Percentiles rank a stretch among this genome's conserved stretches.
Conservation (phyloP, 2,329 filamentous ascomycete genomes). For the Rutstroemia sp. region DNA sequence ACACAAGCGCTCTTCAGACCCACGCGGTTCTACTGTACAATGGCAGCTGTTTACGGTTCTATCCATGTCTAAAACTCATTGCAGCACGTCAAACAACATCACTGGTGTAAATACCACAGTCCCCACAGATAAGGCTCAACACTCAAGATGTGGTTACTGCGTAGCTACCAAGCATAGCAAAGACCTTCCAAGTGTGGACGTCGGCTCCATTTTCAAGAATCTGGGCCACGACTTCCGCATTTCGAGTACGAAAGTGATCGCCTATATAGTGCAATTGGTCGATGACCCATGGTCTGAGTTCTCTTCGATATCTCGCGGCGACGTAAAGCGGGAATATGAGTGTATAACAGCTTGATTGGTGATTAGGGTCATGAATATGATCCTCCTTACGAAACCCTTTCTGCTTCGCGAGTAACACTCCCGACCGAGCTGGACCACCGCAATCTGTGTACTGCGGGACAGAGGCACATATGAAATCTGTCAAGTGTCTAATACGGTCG, state of each 20-base stretch:
- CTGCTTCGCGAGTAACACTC: neutral
- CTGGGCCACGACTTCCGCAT: conserved; percentile 9
- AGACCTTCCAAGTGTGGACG: conserved; percentile 6
- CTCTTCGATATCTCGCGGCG: neutral
- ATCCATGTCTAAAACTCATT: too few species aligned
- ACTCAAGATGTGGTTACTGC: neutral
- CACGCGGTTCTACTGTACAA: too few species aligned
- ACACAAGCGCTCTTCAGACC: too few species aligned
- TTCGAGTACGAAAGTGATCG: conserved; percentile 8
- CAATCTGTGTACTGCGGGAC: conserved; percentile 10
- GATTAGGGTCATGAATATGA: neutral
- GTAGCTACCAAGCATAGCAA: conserved; percentile 12
- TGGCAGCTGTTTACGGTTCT: too few species aligned
- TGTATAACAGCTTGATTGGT: neutral
- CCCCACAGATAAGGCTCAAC: too few species aligned
- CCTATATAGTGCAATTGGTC: conserved; percentile 7
- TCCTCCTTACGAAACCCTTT: neutral
- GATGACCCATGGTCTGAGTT: conserved; percentile 3
- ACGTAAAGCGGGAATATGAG: conserved; percentile 11
- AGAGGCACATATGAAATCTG: conserved; percentile 10
- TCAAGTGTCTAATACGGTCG: conserved; percentile 1
- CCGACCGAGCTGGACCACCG: neutral
- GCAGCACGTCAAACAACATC: too few species aligned
- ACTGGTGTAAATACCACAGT: too few species aligned
- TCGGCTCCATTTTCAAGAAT: conserved; percentile 1